Evolutionary conservation across 129 eudicot genomes (phyloP), one percentile per base, ranked within the genome.

Genomic region (Helichrysum umbraculigerum): DNA sequence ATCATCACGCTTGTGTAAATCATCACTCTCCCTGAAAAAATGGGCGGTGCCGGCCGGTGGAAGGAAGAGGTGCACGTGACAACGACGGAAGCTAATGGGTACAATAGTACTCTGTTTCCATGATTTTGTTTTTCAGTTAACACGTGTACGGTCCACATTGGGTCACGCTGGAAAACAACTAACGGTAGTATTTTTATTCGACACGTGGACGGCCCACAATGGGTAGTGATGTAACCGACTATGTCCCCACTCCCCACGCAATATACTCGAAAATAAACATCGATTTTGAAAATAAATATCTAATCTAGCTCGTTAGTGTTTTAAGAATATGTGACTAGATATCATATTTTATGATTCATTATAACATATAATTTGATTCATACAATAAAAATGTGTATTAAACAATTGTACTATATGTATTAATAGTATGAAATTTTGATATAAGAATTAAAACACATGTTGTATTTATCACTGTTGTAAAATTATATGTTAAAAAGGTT

Each of bases 31-130:
- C 28, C 28, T 11, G n/a, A 21, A 42, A 3, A 22, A 71, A 52
- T 60, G 77, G 82, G 82, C 83, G 83, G 83, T 80, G 83, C 83
- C 79, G 66, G 83, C 66, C 71, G 79, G 75, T 80, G 52, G 65
- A 80, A 47, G 79, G 42, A 63, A 72, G 59, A 50, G 73, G 66
- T 20, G 77, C 82, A 78, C 73, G 73, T 80, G 79, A 73, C 56
- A 57, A 56, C 16, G 79, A 80, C 83, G 58, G 41, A 32, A 57
- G 17, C n/a, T 32, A 54, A 67, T 72, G 47, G n/a, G 29, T 59
- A 52, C 83, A 28, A 37, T 19, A 54, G 69, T 56, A 39, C 30
- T 39, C 61, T 66, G 39, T 39, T 28, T 32, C 50, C 65, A 65
- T 71, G 52, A 78, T 61, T 60, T 35, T 14, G 30, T 22, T 47